Conservation (phyloP, 306 rosid genomes). For the Biancaea sappan region DNA sequence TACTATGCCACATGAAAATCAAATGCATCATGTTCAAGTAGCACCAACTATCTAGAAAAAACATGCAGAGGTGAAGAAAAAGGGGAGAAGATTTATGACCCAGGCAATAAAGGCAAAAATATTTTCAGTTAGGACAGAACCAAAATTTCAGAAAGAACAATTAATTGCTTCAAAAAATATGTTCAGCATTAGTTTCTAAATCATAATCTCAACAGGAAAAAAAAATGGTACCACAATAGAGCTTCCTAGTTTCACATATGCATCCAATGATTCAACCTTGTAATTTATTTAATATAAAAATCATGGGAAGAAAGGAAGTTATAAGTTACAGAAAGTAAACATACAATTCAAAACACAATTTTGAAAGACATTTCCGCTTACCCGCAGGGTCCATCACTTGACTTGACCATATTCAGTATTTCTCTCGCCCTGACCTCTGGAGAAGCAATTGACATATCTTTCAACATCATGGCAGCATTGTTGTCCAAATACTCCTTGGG, state of each 20-base stretch:
- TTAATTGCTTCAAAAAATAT: too few relatives aligned
- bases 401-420: conserved; percentile 57
- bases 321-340: conserved; percentile 12
- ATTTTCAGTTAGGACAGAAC: too few relatives aligned
- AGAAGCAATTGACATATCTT: conserved; percentile 45
- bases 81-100: too few relatives aligned
- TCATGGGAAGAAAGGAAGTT: not conserved
- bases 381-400: conserved; percentile 79
- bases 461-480: conserved; percentile 44
- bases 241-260: not conserved
- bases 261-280: not conserved
- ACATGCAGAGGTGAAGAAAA: too few relatives aligned
- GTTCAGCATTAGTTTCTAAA: not conserved
- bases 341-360: not conserved
- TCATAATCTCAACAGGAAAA: not conserved
- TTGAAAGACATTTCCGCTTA: conserved; percentile 42
- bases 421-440: conserved; percentile 45
- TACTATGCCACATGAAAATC: not conserved
- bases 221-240: too few relatives aligned
- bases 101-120: too few relatives aligned
- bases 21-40: not conserved
- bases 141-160: too few relatives aligned
- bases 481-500: conserved; percentile 56
- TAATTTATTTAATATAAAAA: too few relatives aligned
- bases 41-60: not conserved